A percentile compares a stretch with the other conserved stretches of the same genome.
Conservation (phyloP, 129 eudicot species). For the Pittosporum tobira region DNA sequence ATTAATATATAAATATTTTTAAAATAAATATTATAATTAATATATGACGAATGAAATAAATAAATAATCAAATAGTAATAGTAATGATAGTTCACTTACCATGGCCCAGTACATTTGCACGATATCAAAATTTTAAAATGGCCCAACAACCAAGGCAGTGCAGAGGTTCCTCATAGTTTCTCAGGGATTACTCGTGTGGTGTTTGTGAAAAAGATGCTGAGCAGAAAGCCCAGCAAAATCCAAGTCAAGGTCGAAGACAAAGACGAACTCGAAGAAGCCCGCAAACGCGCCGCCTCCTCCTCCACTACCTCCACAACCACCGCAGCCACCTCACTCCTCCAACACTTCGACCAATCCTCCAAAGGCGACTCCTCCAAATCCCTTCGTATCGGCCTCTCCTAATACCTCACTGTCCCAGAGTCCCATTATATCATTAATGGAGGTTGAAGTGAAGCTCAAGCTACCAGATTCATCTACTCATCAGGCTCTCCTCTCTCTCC, state of each 20-base stretch:
- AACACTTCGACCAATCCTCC: constrained; percentile 47
- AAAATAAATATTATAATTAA: no score
- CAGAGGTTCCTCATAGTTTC: no score
- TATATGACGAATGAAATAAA: no score
- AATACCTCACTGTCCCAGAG: not conserved
- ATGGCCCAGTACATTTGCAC: not conserved
- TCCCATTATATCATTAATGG: constrained; percentile 33
- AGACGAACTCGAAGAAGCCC: constrained; percentile 71
- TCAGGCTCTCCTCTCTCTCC: constrained; percentile 38
- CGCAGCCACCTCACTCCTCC: constrained; percentile 57
- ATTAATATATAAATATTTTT: no score
- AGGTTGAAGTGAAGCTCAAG: constrained; percentile 68
- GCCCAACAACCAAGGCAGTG: not conserved
- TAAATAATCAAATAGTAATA: no score
- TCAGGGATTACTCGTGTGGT: no score
- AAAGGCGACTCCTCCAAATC: constrained; percentile 43
- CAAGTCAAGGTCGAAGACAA: constrained; percentile 70
- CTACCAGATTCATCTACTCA: constrained; percentile 35
- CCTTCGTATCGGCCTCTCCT: constrained; percentile 68
- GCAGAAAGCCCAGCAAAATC: constrained; percentile 61
- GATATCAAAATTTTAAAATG: not conserved
- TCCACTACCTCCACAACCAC: constrained; percentile 28
- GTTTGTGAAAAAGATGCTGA: constrained; percentile 30
- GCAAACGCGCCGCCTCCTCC: constrained; percentile 44
- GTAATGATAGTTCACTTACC: no score